Base-by-base conservation (phyloP, 768 basidiomycete genomes). In the Termitomyces sp. region DNA sequence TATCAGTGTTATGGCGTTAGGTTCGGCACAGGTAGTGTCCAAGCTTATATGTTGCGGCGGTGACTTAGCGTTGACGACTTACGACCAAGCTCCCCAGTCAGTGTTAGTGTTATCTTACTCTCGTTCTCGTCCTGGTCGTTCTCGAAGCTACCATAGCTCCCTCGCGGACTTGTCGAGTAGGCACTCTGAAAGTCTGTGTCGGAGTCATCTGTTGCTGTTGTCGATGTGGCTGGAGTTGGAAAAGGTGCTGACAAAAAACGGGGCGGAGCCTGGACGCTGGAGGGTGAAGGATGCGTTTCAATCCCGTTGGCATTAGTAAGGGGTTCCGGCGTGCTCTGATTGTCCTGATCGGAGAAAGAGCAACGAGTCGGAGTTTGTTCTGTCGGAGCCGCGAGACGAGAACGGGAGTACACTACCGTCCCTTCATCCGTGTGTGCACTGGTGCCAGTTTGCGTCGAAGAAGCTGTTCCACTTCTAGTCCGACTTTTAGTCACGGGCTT, bases 171-270 rank as follows among this genome's bases (percentile, higher is more conserved):
- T 3, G 81, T 71, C 5, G 88, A 90, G 68, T 88, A 90, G 34
- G 90, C 90, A 59, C 90, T 92, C 70, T 91, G 89, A 68, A 92
- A 93, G 63, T 93, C 90, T 26, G 86, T 87, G 62, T 90, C 88
- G 21, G 88, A 89, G 61, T 89, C 88, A 56, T 90, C 88, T 8
- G 78, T 70, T 26, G 69, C 71, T 26, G 69, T 66, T 37, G 70
- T 64, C 22, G 66, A 59, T 2, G 67, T 64, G 0, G 56, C 49
- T 30, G 51, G 54, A 11, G 51, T 35, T 49, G 58, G 57, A 8
- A 56, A 58, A 12, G 69, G 63, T 19, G 65, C 59, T 28, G 65
- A 62, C 5, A 68, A 53, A 12, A 57, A 53, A 22, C 56, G 49
- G 35, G 52, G 65, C 21, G 61, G 41, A 24, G 50, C 32, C 30